Conservation (phyloP, 768 basidiomycete genomes). For the Pulveroboletus sp. region DNA sequence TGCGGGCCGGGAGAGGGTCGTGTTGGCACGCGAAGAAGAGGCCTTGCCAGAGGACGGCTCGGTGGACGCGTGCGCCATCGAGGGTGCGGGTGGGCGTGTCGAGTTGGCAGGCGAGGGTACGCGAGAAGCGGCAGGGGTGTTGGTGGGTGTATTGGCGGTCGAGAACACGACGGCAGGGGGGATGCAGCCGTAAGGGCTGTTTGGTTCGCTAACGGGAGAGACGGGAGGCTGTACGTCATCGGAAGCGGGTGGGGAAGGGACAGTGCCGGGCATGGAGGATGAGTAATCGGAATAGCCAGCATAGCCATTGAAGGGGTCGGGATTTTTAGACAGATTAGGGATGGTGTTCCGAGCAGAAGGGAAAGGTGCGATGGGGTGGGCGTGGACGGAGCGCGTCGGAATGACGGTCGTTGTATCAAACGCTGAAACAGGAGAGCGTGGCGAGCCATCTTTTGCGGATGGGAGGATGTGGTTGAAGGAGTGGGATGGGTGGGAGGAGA, state of each 20-base stretch:
- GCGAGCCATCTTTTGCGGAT: constrained; percentile 26
- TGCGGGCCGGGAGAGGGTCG: constrained; percentile 48
- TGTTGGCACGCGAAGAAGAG: constrained; percentile 38
- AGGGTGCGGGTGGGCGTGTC: constrained; percentile 13
- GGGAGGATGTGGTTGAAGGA: constrained; percentile 32
- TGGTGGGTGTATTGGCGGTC: constrained; percentile 42
- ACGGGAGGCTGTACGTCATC: constrained; percentile 28
- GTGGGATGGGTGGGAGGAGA: constrained; percentile 33
- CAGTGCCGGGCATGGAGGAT: constrained; percentile 57
- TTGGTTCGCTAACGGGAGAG: constrained; percentile 31
- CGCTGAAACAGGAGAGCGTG: constrained; percentile 40
- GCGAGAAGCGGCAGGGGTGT: constrained; percentile 49
- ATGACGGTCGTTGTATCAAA: constrained; percentile 57
- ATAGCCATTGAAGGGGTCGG: constrained; percentile 68
- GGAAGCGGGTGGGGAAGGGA: constrained; percentile 31
- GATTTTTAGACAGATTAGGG: constrained; percentile 28
- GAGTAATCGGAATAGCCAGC: constrained; percentile 68
- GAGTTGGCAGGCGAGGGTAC: constrained; percentile 30
- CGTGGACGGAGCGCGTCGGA: constrained; percentile 40
- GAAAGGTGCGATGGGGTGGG: constrained; percentile 35
- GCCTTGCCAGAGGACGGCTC: constrained; percentile 21
- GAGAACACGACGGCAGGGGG: constrained; percentile 67
- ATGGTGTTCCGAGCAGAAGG: constrained; percentile 28
- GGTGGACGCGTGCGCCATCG: background rate
- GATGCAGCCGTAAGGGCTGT: constrained; percentile 47